These are phyloP conservation scores for Fusarium odoratissimum DNA, from an alignment of 2,329 filamentous ascomycete species.

Conservation along the genomic window DNA sequence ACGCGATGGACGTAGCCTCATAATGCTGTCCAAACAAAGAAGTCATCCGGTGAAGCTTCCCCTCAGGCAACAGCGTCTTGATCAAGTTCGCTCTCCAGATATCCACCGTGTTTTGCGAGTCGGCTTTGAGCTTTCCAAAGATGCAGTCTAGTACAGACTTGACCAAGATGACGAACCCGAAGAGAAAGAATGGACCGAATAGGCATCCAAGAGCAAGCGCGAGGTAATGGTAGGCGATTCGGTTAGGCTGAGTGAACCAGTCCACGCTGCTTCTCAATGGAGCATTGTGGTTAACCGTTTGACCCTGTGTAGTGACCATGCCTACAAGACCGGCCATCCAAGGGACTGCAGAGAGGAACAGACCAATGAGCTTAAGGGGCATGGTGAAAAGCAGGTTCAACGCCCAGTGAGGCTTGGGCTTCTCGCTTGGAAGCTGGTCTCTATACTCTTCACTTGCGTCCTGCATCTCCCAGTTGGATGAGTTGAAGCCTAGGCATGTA, in stretches of 20 bases:
- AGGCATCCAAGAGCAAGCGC: neutral
- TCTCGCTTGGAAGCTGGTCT: slow-evolving; percentile 4
- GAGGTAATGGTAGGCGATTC: slow-evolving; percentile 8
- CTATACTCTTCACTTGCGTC: slow-evolving; percentile 9
- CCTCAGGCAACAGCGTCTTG: neutral
- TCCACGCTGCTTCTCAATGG: slow-evolving; percentile 9
- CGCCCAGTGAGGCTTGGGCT: neutral
- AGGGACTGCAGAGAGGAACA: neutral
- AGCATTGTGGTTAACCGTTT: rapidly evolving
- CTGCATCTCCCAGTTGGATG: slow-evolving; percentile 13
- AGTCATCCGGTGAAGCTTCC: neutral
- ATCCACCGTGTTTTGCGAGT: neutral
- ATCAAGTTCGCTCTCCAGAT: neutral
- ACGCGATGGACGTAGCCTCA: neutral
- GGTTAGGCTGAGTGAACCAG: slow-evolving; percentile 3
- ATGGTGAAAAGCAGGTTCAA: neutral
- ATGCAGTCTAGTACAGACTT: neutral
- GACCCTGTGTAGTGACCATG: neutral
- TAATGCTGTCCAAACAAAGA: slow-evolving; percentile 11
- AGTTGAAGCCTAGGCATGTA: slow-evolving; percentile 15
- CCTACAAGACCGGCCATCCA: slow-evolving; percentile 14
- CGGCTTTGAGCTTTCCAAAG: neutral
- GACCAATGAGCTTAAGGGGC: neutral
- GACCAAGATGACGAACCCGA: neutral
- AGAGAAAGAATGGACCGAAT: slow-evolving; percentile 6